phyloP scores from a whole-genome alignment of 805 yeast genomes.

The Pichia manshurica region DNA sequence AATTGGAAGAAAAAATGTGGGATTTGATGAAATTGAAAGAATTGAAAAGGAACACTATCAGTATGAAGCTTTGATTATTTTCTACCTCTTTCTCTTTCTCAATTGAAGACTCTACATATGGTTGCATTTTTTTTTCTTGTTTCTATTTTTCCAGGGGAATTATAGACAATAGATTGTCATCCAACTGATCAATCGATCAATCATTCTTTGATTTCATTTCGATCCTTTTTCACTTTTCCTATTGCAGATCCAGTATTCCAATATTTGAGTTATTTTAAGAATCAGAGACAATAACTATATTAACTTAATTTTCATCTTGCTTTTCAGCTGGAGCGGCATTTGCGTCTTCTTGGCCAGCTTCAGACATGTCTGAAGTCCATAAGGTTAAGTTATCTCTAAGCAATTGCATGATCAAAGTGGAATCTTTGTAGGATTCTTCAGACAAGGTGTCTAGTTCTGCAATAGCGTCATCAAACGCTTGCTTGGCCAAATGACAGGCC shows the following conservation, averaged over 20 bases:
- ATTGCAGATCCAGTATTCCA: too few species aligned
- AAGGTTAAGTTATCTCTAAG: slow-evolving; percentile 96
- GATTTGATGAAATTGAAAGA: background rate
- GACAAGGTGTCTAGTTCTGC: slow-evolving; percentile 97
- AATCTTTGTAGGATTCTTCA: slow-evolving; percentile 97
- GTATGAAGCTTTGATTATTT: too few species aligned
- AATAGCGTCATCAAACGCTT: slow-evolving; percentile 98
- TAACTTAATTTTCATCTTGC: slow-evolving; percentile 24
- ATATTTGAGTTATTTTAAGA: too few species aligned
- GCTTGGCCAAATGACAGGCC: slow-evolving; percentile 98
- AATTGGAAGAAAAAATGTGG: background rate
- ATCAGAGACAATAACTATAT: background rate
- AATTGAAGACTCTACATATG: background rate
- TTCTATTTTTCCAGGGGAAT: too few species aligned
- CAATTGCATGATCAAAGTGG: slow-evolving; percentile 97
- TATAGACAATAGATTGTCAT: too few species aligned
- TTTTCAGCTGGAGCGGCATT: slow-evolving; percentile 8
- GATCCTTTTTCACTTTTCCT: too few species aligned
- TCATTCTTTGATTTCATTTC: too few species aligned
- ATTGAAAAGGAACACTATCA: too few species aligned
- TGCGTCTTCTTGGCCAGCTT: slow-evolving; percentile 58
- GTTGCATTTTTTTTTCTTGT: too few species aligned
- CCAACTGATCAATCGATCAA: too few species aligned
- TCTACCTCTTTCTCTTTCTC: too few species aligned
- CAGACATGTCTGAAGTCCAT: slow-evolving; percentile 95